Conservation (phyloP, 495 filamentous ascomycete genomes). For the Podospora didyma region DNA sequence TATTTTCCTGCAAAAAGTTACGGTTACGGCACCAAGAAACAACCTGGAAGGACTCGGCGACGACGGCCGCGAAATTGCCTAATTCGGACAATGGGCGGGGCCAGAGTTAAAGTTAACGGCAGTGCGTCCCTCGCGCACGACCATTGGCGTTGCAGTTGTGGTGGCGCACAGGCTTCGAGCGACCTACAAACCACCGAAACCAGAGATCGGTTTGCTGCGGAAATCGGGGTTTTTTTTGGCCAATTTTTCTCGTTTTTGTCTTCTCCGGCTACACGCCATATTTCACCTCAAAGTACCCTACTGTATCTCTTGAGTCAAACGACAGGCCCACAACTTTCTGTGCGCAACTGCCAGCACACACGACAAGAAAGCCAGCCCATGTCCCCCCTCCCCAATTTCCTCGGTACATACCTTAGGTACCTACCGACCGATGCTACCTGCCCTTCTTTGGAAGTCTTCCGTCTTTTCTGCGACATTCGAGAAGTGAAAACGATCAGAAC, state of each 20-base stretch:
- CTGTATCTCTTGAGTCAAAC: no score
- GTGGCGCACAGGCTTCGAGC: neutral
- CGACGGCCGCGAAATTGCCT: conserved; percentile 19
- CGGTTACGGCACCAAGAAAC: neutral
- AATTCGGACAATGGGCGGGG: conserved; percentile 11
- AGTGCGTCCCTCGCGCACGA: neutral
- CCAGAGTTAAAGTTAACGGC: conserved; percentile 22
- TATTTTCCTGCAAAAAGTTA: neutral
- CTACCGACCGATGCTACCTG: no score
- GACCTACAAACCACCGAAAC: neutral
- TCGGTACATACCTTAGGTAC: no score
- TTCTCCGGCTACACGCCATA: no score
- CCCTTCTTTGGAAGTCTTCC: no score
- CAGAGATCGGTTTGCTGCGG: neutral
- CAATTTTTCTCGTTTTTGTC: no score
- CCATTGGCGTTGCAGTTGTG: conserved; percentile 1
- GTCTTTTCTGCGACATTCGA: no score
- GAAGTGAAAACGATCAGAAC: neutral
- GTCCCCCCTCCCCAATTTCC: no score
- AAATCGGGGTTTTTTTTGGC: neutral
- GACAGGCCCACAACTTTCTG: no score
- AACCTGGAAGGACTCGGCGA: conserved; percentile 17
- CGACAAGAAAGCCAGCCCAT: no score
- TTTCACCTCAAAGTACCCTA: no score
- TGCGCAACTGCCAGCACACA: no score